These are phyloP conservation scores for Diaporthe capsici DNA, from an alignment of 2,329 filamentous ascomycete genomes.

Conservation along the genomic window DNA sequence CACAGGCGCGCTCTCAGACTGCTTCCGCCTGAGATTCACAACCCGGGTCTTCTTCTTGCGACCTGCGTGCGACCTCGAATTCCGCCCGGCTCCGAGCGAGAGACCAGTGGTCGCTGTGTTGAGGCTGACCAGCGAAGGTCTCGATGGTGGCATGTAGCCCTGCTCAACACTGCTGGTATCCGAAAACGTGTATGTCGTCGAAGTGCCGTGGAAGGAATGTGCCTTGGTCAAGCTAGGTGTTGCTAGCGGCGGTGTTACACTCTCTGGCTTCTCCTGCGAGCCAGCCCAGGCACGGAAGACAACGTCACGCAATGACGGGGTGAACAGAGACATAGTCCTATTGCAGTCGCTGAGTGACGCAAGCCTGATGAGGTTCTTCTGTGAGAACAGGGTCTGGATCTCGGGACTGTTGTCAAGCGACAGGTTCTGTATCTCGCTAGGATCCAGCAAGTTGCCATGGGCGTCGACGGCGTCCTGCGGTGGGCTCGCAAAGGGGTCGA, in stretches of 20 bases:
- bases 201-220: constrained; percentile 71
- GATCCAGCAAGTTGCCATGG: constrained; percentile 82
- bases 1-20: constrained; percentile 61
- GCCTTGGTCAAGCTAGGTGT: constrained; percentile 72
- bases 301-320: constrained; percentile 88
- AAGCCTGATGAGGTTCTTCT: constrained; percentile 90
- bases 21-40: constrained; percentile 81
- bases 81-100: constrained; percentile 72
- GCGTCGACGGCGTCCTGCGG: constrained; percentile 87
- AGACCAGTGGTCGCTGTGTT: constrained; percentile 73
- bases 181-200: constrained; percentile 80
- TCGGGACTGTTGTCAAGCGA: constrained; percentile 85
- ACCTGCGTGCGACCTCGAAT: constrained; percentile 71
- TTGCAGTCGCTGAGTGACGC: constrained; percentile 89
- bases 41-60: constrained; percentile 88
- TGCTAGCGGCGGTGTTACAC: constrained; percentile 61
- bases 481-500: constrained; percentile 86
- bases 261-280: constrained; percentile 78
- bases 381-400: constrained; percentile 91
- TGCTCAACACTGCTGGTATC: constrained; percentile 76
- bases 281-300: constrained; percentile 95
- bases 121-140: constrained; percentile 76
- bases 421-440: constrained; percentile 81
- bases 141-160: constrained; percentile 72
- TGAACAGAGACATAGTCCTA: constrained; percentile 90